Percentiles rank a stretch among this genome's conserved stretches.
Evolutionary conservation across 108 stramenopile genomes (phyloP).

Genomic region (Aurantiochytrium sp.): DNA sequence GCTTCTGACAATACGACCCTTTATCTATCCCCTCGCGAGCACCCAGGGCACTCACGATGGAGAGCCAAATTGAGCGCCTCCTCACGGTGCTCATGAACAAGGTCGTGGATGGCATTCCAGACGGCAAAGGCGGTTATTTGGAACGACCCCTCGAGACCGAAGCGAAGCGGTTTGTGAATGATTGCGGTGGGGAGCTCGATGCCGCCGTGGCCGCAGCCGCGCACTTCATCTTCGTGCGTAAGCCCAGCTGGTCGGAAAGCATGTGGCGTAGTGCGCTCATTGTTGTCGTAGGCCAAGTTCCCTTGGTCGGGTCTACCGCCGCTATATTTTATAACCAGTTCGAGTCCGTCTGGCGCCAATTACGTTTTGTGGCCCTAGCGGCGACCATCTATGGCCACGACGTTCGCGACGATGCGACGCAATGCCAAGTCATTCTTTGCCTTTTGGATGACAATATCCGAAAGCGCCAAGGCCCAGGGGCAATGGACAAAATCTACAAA

Average conservation of each 20-base stretch:
- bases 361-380: not conserved
- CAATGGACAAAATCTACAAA: not conserved
- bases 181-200: not conserved
- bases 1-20: too few species aligned
- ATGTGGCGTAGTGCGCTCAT: not conserved
- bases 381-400: slow-evolving; percentile 14
- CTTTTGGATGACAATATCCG: not conserved
- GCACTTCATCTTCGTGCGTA: not conserved
- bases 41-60: not conserved
- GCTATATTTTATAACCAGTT: not conserved
- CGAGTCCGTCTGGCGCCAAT: slow-evolving; percentile 1
- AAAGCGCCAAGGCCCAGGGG: not conserved
- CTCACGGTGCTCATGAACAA: slow-evolving; percentile 13
- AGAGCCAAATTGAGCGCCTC: not conserved
- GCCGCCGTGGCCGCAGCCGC: slow-evolving; percentile 2
- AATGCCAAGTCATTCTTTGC: not conserved
- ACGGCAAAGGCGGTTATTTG: not conserved
- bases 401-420: not conserved
- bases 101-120: not conserved
- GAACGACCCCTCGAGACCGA: slow-evolving; percentile 1
- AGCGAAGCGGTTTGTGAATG: not conserved
- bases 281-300: not conserved
- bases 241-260: not conserved
- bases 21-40: too few species aligned
- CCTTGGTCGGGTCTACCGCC: not conserved